Percentiles rank a stretch among this genome's conserved stretches.
Evolutionary conservation across 257 asterid species (phyloP).

Genomic region (Forsythia suspensa): DNA sequence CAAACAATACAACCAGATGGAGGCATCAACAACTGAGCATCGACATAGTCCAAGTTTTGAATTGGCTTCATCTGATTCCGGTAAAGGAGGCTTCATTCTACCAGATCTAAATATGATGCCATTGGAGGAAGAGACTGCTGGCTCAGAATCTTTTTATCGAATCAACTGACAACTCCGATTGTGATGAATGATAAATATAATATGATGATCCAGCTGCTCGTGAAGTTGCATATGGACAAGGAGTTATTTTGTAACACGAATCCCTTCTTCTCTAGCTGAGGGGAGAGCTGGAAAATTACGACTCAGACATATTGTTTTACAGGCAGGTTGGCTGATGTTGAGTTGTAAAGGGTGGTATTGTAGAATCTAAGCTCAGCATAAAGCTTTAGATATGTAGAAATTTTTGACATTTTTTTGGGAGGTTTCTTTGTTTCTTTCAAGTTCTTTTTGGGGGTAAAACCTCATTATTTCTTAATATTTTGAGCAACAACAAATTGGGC

Average conservation of each 20-base stretch:
- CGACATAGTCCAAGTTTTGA: background rate
- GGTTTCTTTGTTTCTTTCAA: background rate
- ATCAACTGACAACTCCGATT: slow-evolving; percentile 6
- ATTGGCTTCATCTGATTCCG: slow-evolving; percentile 10
- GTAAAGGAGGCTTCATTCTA: slow-evolving; percentile 25
- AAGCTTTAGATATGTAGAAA: background rate
- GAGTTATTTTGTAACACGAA: background rate
- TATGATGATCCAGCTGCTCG: background rate
- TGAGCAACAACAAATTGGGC: too few relatives aligned
- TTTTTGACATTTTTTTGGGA: background rate
- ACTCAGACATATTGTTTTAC: background rate
- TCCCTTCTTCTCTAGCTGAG: background rate
- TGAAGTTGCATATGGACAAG: background rate
- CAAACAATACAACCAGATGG: slow-evolving; percentile 14
- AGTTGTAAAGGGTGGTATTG: background rate
- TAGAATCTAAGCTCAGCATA: background rate
- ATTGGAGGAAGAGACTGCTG: slow-evolving; percentile 29
- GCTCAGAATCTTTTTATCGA: slow-evolving; percentile 2
- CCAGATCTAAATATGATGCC: slow-evolving; percentile 42
- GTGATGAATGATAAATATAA: background rate
- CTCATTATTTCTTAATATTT: background rate
- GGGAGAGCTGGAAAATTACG: background rate
- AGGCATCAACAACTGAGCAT: slow-evolving; percentile 6
- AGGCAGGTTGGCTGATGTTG: background rate
- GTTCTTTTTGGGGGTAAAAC: background rate